phyloP scores from a whole-genome alignment of 805 yeast species.

The Candida lessepsii region DNA sequence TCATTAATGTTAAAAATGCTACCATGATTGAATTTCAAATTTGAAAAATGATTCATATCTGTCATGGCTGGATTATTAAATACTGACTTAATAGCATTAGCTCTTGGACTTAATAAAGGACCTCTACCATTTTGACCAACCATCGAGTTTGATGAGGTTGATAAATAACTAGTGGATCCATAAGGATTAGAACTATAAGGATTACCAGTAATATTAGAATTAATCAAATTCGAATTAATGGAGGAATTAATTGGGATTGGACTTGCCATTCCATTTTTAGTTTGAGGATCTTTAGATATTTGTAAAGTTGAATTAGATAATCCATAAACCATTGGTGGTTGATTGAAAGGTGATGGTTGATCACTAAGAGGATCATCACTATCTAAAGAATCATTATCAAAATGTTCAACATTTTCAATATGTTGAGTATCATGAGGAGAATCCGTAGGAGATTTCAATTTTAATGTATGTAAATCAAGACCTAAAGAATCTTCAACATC shows the following conservation, averaged over 20 bases:
- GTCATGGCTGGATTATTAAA: conserved; percentile 45
- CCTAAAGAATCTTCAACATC: not conserved
- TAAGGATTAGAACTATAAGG: conserved; percentile 4
- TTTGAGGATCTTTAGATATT: not conserved
- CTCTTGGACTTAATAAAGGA: conserved; percentile 33
- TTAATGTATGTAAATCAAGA: conserved; percentile 2
- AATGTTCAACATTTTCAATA: conserved; percentile 11
- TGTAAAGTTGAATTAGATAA: not conserved
- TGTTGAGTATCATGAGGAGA: conserved; percentile 13
- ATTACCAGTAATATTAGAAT: conserved; percentile 2
- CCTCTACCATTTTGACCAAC: not conserved
- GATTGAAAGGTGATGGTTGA: conserved; percentile 16
- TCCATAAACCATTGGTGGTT: conserved; percentile 7
- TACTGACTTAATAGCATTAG: conserved; percentile 41
- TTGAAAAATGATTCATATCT: conserved; percentile 25
- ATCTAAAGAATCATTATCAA: conserved; percentile 10
- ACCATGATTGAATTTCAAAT: conserved; percentile 27
- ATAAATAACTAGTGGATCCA: conserved; percentile 1
- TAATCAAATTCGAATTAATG: conserved; percentile 2
- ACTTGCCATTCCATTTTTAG: conserved; percentile 3
- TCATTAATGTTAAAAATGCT: conserved; percentile 25
- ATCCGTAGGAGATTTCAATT: conserved; percentile 9
- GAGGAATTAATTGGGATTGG: conserved; percentile 3
- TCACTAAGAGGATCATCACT: conserved; percentile 15
- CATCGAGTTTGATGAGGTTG: conserved; percentile 9